Percentiles rank a stretch among this genome's conserved stretches.
Evolutionary conservation across 1,284 basidiomycete species (phyloP).

Genomic region (Fomitopsis pinicola): DNA sequence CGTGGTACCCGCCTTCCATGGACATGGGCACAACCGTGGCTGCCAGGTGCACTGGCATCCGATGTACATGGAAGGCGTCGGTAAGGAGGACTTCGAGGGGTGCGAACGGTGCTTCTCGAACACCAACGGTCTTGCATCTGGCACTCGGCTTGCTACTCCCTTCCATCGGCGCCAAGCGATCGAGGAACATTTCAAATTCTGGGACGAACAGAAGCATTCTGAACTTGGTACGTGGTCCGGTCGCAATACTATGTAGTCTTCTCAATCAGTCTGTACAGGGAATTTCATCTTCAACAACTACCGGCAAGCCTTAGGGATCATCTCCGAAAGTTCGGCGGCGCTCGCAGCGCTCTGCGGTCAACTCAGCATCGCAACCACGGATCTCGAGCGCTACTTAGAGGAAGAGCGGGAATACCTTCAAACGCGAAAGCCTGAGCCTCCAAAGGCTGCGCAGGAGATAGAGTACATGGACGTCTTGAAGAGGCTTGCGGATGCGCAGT

Average conservation of each 20-base stretch:
- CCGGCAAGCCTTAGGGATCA: constrained; percentile 17
- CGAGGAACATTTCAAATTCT: constrained; percentile 13
- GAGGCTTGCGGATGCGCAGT: background rate
- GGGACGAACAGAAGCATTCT: constrained; percentile 14
- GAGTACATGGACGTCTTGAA: background rate
- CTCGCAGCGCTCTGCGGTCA: constrained; percentile 2
- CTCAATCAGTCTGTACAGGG: background rate
- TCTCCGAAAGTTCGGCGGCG: constrained; percentile 3
- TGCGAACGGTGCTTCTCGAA: constrained; percentile 28
- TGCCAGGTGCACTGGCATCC: constrained; percentile 32
- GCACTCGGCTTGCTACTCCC: constrained; percentile 15
- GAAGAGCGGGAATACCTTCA: background rate
- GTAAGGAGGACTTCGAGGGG: constrained; percentile 31
- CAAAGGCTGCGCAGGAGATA: background rate
- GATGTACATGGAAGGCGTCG: constrained; percentile 24
- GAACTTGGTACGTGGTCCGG: constrained; percentile 7
- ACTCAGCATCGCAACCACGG: background rate
- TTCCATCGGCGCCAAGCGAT: constrained; percentile 26
- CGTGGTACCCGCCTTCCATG: too few species aligned
- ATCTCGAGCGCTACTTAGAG: constrained; percentile 17
- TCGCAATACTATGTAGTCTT: too few species aligned
- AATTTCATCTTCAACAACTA: constrained; percentile 25
- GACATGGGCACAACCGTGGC: constrained; percentile 22
- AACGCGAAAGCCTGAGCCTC: background rate
- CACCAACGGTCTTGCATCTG: constrained; percentile 26